A percentile compares a stretch with the other conserved stretches of the same genome.
phyloP scores from a whole-genome alignment of 108 stramenopile species.

The Thalassiosira profunda region DNA sequence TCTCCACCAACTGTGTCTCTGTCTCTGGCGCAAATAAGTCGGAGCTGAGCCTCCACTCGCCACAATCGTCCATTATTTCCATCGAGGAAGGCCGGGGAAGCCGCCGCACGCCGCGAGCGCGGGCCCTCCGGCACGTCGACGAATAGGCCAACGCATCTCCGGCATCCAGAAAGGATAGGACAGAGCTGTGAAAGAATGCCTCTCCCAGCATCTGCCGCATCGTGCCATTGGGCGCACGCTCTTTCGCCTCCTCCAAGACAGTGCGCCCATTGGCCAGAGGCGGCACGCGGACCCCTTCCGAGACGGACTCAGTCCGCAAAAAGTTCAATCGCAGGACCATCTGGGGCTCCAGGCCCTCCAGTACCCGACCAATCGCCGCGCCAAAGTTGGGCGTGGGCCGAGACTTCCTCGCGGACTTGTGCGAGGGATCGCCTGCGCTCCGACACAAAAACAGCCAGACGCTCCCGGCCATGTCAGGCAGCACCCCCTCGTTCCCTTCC shows the following conservation, averaged over 20 bases:
- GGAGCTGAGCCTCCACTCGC: conserved; percentile 15
- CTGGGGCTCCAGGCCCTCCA: conserved; percentile 18
- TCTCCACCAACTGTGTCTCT: neutral
- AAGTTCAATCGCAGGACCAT: conserved; percentile 20
- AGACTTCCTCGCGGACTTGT: neutral
- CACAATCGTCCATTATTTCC: conserved; percentile 2
- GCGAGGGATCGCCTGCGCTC: neutral
- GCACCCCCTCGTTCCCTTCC: neutral
- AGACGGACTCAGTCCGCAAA: conserved; percentile 16
- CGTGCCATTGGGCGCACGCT: conserved; percentile 20
- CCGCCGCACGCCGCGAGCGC: conserved; percentile 31
- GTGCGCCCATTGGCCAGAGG: conserved; percentile 28
- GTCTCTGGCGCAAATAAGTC: neutral
- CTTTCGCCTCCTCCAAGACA: conserved; percentile 38
- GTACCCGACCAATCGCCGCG: conserved; percentile 29
- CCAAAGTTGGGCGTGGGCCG: conserved; percentile 8
- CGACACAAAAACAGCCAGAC: conserved; percentile 41
- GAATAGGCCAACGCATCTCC: conserved; percentile 40
- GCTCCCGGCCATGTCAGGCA: conserved; percentile 27
- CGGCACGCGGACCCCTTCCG: conserved; percentile 24
- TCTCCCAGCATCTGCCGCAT: conserved; percentile 26
- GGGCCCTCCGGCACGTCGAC: conserved; percentile 20
- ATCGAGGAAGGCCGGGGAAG: too few relatives aligned
- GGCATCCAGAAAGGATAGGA: conserved; percentile 22
- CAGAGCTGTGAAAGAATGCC: conserved; percentile 20